Conservation (phyloP, 768 basidiomycete genomes). For the Hirschioporus abietinus region DNA sequence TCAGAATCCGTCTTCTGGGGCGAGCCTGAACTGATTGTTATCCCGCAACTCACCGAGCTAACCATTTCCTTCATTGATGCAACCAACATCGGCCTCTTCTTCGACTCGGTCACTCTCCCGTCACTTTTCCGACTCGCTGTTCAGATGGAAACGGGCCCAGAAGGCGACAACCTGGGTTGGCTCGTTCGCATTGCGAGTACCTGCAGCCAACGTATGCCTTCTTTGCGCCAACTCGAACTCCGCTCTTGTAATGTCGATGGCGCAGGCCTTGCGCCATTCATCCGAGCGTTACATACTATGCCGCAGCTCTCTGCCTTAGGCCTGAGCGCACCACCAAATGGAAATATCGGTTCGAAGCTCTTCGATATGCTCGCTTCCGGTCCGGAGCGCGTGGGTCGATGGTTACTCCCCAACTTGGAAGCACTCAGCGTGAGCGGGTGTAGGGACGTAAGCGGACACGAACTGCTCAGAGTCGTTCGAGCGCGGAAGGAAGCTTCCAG, state of each 20-base stretch:
- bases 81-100: constrained; percentile 23
- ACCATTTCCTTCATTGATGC: constrained; percentile 23
- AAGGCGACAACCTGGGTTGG: constrained; percentile 25
- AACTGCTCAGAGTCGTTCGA: constrained; percentile 21
- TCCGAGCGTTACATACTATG: constrained; percentile 23
- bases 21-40: constrained; percentile 12
- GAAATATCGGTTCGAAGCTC: constrained; percentile 20
- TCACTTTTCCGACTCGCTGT: constrained; percentile 20
- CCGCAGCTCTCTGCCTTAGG: constrained; percentile 24
- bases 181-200: constrained; percentile 19
- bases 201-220: constrained; percentile 17
- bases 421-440: constrained; percentile 25
- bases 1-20: constrained; percentile 21
- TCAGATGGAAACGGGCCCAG: constrained; percentile 19
- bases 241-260: constrained; percentile 26
- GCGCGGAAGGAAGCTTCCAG: constrained; percentile 18
- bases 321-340: constrained; percentile 22
- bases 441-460: constrained; percentile 25
- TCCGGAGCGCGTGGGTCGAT: constrained; percentile 16
- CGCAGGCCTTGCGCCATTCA: constrained; percentile 24
- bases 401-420: constrained; percentile 24
- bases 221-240: constrained; percentile 24
- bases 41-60: constrained; percentile 19
- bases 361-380: constrained; percentile 23
- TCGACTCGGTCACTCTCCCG: constrained; percentile 23